These are phyloP conservation scores for Sporothrix brasiliensis DNA, from an alignment of 2,329 filamentous ascomycete species.

Conservation along the genomic window DNA sequence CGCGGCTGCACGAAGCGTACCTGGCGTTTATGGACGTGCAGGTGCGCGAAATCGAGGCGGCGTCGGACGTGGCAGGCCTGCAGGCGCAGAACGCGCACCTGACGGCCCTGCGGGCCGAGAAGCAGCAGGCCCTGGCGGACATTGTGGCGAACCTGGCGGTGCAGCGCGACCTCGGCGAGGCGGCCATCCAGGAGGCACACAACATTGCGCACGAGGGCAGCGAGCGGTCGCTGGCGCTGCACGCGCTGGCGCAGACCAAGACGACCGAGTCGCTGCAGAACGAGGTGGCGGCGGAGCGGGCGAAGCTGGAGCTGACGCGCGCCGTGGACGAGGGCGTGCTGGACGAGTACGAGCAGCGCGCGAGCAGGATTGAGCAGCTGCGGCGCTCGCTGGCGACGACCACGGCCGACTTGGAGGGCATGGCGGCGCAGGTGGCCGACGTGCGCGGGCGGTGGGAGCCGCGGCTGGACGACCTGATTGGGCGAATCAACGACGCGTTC, in stretches of 20 bases:
- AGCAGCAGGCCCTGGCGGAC: constrained; percentile 44
- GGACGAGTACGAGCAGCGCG: constrained; percentile 74
- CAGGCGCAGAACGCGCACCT: constrained; percentile 66
- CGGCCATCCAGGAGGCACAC: constrained; percentile 43
- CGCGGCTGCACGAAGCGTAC: constrained; percentile 63
- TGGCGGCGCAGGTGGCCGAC: constrained; percentile 62
- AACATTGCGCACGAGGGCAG: constrained; percentile 48
- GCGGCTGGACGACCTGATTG: constrained; percentile 73
- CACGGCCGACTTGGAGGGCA: constrained; percentile 57
- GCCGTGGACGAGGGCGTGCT: constrained; percentile 75
- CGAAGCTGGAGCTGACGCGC: constrained; percentile 78
- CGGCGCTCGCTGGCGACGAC: constrained; percentile 59
- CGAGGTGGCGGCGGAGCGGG: constrained; percentile 73
- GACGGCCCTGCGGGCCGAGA: constrained; percentile 54
- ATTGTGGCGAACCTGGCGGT: constrained; percentile 47
- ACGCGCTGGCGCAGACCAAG: constrained; percentile 52
- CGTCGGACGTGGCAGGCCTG: constrained; percentile 76
- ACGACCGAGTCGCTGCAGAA: constrained; percentile 66
- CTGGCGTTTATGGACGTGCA: constrained; percentile 69
- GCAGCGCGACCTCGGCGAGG: constrained; percentile 45
- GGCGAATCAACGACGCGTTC: constrained; percentile 86
- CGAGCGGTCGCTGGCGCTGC: constrained; percentile 48
- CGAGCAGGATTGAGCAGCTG: constrained; percentile 69
- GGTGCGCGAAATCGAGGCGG: constrained; percentile 74
- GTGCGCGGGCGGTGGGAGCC: constrained; percentile 81